Base-by-base conservation (phyloP, 371 early-diverging fungal genomes). In the Rhizopus stolonifer region DNA sequence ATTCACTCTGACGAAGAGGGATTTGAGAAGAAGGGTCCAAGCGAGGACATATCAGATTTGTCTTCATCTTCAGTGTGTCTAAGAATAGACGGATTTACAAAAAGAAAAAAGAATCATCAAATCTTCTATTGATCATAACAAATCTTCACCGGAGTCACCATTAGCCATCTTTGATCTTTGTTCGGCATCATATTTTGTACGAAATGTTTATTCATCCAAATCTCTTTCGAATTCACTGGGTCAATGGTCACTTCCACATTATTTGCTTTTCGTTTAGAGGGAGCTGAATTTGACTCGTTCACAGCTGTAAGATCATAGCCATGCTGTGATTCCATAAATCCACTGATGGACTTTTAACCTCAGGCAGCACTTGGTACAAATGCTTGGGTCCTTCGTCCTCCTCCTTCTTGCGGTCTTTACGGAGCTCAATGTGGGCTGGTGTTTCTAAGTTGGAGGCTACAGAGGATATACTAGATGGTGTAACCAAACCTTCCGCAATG, bases 291-390 rank as follows among this genome's bases (percentile, higher is more conserved):
- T 26, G 76, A 58, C 22, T 67, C 67, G 10, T 66, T 58, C 0
- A 79, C 66, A 3, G 73, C 59, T 14, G 85, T 65, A 39, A 95
- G 46, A 57, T 95, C 93, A 58, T 97, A 97, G 8, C 89, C 88
- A 64, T 92, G 93, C 63, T 92, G 89, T 40, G 92, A 91, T 26
- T 94, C 98, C 96, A 97, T 95, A 60, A 95, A 91, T 7, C 93
- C 95, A 4, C 79, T 70, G 33, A 90, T 81, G n/a, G 77, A 67
- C 45, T 85, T 83, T 86, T 81, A 29, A 84, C 81, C 65, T 95
- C 87, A 13, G 91, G 92, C 40, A 97, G 60, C 14, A 97, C 89
- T 17, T 87, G 89, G 65, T 93, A 97, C 23, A 97, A 73, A 42
- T 85, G 85, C 54, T 85, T 87, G 9, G 87, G 84, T n/a, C 76